These are phyloP conservation scores for Neurospora sp. DNA, from an alignment of 2,329 filamentous ascomycete genomes.

Conservation along the genomic window DNA sequence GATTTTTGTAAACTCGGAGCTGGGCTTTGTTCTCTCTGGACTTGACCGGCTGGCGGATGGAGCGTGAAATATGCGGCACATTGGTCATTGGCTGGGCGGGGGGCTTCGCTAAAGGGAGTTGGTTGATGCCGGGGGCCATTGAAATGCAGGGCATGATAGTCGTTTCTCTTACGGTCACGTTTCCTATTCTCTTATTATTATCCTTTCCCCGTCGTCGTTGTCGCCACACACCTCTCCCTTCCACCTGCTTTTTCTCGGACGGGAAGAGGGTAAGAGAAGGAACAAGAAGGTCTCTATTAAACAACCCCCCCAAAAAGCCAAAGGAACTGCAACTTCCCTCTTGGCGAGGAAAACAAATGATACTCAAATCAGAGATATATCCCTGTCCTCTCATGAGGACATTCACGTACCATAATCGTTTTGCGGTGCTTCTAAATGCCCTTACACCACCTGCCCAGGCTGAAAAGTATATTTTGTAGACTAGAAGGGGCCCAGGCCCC, in stretches of 20 bases:
- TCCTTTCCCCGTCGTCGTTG: background rate
- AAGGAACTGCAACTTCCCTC: background rate
- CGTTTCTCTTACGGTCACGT: conserved; percentile 17
- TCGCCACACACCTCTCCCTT: background rate
- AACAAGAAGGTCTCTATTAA: background rate
- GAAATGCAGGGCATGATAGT: conserved; percentile 29
- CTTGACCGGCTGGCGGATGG: conserved; percentile 12
- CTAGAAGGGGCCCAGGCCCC: background rate
- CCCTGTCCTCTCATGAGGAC: background rate
- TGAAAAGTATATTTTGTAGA: background rate
- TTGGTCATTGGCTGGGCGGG: conserved; percentile 23
- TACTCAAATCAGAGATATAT: background rate
- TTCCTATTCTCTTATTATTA: background rate
- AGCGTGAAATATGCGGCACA: conserved; percentile 15
- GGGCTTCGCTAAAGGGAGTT: conserved; percentile 25
- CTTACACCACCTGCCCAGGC: background rate
- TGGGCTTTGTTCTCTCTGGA: conserved; percentile 5
- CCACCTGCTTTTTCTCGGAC: background rate
- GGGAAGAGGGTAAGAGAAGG: background rate
- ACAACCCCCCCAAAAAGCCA: background rate
- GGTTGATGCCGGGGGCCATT: conserved; percentile 22
- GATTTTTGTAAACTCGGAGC: conserved; percentile 1
- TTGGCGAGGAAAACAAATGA: background rate
- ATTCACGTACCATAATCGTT: background rate
- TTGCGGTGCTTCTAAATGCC: background rate